Evolutionary conservation across 2,329 filamentous ascomycete species (phyloP).

Genomic region (Fusarium concolor): DNA sequence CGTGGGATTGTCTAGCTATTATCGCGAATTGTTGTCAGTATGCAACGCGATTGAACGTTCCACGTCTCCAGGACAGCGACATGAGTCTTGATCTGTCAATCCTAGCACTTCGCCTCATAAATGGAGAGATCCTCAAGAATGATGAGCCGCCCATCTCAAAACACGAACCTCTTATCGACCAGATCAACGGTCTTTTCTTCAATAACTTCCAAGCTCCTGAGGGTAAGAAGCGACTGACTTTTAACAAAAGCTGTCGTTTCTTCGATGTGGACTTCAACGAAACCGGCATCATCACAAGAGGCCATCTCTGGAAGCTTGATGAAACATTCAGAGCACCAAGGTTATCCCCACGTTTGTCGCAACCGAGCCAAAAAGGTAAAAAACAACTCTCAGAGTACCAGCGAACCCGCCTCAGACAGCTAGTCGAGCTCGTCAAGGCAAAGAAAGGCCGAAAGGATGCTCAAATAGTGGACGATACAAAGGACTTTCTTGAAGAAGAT

Average conservation of each 20-base stretch:
- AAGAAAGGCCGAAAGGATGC: background rate
- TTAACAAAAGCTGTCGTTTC: constrained; percentile 46
- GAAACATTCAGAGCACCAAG: constrained; percentile 26
- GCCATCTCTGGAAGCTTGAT: constrained; percentile 45
- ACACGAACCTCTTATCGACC: constrained; percentile 11
- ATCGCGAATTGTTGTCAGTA: constrained; percentile 52
- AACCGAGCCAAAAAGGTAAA: constrained; percentile 13
- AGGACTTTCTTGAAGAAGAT: constrained; percentile 24
- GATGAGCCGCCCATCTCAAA: background rate
- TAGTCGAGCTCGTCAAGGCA: constrained; percentile 21
- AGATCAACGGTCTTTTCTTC: constrained; percentile 34
- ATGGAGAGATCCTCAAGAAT: constrained; percentile 52
- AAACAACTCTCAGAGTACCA: constrained; percentile 30
- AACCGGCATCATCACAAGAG: constrained; percentile 36
- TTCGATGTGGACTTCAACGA: constrained; percentile 26
- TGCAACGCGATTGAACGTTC: constrained; percentile 38
- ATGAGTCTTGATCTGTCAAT: constrained; percentile 45
- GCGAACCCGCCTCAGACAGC: constrained; percentile 23
- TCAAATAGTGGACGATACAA: background rate
- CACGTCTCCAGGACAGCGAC: constrained; percentile 14
- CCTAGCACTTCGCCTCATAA: constrained; percentile 47
- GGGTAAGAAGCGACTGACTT: constrained; percentile 33
- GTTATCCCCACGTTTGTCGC: constrained; percentile 15
- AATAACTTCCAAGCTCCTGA: constrained; percentile 32
- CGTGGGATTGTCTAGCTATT: constrained; percentile 48